Conservation (phyloP, 2,329 filamentous ascomycete species). For the Ophiostoma australiae region DNA sequence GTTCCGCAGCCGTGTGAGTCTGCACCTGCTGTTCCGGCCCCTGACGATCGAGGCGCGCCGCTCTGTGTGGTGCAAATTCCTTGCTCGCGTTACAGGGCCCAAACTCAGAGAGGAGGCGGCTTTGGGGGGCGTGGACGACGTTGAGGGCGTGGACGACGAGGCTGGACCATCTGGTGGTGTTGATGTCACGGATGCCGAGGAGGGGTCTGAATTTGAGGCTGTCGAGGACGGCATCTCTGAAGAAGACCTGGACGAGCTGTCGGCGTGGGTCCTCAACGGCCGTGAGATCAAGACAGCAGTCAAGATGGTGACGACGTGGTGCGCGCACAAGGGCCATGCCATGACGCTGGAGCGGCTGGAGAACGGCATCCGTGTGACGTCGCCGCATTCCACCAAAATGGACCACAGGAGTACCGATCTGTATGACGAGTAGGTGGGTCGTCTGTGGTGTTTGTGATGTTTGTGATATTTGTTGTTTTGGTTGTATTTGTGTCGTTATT, state of each 20-base stretch:
- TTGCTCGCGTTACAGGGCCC: constrained; percentile 35
- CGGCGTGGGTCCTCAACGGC: constrained; percentile 42
- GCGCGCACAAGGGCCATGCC: constrained; percentile 40
- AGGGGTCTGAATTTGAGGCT: background rate
- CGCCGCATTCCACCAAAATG: constrained; percentile 39
- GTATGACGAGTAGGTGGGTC: constrained; percentile 16
- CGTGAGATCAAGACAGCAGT: constrained; percentile 46
- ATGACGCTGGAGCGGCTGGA: constrained; percentile 42
- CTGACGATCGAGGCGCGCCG: constrained; percentile 38
- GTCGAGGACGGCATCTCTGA: constrained; percentile 29
- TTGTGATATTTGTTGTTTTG: background rate
- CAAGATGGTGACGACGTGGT: constrained; percentile 45
- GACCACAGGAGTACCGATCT: constrained; percentile 17
- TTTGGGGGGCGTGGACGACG: constrained; percentile 13
- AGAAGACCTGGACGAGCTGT: constrained; percentile 38
- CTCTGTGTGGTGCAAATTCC: constrained; percentile 45
- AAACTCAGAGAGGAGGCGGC: background rate
- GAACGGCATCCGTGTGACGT: constrained; percentile 44
- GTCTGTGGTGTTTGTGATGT: background rate
- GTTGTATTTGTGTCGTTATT: background rate
- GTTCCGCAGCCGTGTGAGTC: constrained; percentile 44
- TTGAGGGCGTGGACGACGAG: background rate
- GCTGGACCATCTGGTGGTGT: background rate
- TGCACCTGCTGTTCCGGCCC: constrained; percentile 44
- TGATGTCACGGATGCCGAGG: background rate